Evolutionary conservation across 805 yeast genomes (phyloP).

Genomic region (Lipomyces japonicus): DNA sequence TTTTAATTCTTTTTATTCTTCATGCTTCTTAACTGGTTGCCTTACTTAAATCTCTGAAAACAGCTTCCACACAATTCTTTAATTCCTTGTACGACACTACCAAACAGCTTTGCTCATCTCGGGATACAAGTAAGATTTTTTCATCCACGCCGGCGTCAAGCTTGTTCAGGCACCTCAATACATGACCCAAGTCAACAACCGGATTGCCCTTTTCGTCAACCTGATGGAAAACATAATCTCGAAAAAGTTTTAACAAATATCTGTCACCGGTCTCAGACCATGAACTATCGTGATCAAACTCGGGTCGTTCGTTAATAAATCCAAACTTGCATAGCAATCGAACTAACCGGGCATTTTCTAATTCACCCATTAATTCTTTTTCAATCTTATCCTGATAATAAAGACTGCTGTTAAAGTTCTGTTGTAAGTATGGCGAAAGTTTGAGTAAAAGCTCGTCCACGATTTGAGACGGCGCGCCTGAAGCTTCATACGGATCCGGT

Average conservation of each 20-base stretch:
- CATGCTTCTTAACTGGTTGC: slow-evolving; percentile 8
- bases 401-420: slow-evolving; percentile 30
- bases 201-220: slow-evolving; percentile 74
- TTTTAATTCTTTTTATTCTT: neutral
- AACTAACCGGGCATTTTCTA: slow-evolving; percentile 85
- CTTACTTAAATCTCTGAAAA: slow-evolving; percentile 22
- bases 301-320: slow-evolving; percentile 72
- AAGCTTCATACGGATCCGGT: neutral
- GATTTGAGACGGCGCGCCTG: slow-evolving; percentile 13
- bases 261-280: slow-evolving; percentile 77
- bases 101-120: slow-evolving; percentile 81
- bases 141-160: slow-evolving; percentile 91
- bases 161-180: slow-evolving; percentile 74
- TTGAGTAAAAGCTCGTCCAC: slow-evolving; percentile 30
- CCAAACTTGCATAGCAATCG: slow-evolving; percentile 77
- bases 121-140: slow-evolving; percentile 69
- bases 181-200: slow-evolving; percentile 75
- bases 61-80: slow-evolving; percentile 30
- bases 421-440: slow-evolving; percentile 32
- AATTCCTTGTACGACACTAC: slow-evolving; percentile 83
- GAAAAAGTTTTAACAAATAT: slow-evolving; percentile 68
- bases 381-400: slow-evolving; percentile 36
- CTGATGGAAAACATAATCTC: slow-evolving; percentile 83
- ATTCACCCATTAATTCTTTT: slow-evolving; percentile 53
- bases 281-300: slow-evolving; percentile 49